Base-by-base conservation (phyloP, 2,329 filamentous ascomycete species). In the Pyrenochaeta sp. region DNA sequence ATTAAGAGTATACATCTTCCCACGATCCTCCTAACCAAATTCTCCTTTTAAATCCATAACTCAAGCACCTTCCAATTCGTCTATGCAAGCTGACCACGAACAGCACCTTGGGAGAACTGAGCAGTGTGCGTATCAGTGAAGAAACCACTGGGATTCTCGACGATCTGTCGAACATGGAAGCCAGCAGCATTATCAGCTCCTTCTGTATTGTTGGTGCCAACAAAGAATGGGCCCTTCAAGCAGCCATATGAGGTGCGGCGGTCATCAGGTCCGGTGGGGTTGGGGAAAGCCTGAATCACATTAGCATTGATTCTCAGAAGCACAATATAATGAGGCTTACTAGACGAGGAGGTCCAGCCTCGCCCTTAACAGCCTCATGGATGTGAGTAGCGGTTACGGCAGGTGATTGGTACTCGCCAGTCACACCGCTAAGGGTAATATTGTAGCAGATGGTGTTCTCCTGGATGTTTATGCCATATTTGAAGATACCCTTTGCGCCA, bases 311-410 rank as follows among this genome's bases (percentile, higher is more conserved):
- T 15, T 24, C 15, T 39, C 24, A 15, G 12, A 10, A 24, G 7
- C 32, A 15, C 12, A 13, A n/a, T 13, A 28, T 1, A 1, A 50
- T 36, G 7, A 7, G 40, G 30, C 57, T 54, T 60, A 62, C 83
- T 44, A 83, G 67, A 66, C 84, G 78, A 52, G 84, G 84, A 37
- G 84, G 83, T 6, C 85, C 84, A 22, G 79, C 66, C 49, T 72
- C 74, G 59, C 83, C 83, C 54, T 72, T 75, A 24, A 64, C 69
- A 6, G 74, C 83, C 71, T 86, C 75, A 72, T 86, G 84, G 61
- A 86, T 83, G 71, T 86, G 84, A 1, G 84, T 87, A 19, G 84
- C 82, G 6, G 83, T 85, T 28, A 71, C 64, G 43, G 85, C 84
- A 0, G 79, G 77, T 7, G 83, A 85, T 64, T 79, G 67, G 69